phyloP scores from a whole-genome alignment of 495 filamentous ascomycete genomes.

The Pseudoneurospora amorphoporcata region DNA sequence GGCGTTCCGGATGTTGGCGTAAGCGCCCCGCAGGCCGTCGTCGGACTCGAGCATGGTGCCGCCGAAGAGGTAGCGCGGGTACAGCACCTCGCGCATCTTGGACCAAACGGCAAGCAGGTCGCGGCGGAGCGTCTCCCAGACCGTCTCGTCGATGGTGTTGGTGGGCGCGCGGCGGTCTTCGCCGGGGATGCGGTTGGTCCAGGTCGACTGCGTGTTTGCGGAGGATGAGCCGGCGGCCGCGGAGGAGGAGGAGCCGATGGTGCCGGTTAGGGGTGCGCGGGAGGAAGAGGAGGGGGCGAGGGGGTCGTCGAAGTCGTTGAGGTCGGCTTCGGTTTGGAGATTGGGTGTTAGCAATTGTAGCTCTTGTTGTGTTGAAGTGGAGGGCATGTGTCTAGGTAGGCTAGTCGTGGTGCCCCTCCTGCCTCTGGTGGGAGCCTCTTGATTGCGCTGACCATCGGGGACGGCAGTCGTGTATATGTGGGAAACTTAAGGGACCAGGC shows the following conservation, averaged over 20 bases:
- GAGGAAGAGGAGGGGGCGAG: slow-evolving; percentile 43
- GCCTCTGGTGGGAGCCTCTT: background rate
- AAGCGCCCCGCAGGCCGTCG: slow-evolving; percentile 40
- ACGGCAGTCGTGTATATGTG: background rate
- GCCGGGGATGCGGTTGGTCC: slow-evolving; percentile 81
- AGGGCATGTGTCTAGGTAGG: background rate
- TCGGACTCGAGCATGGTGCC: slow-evolving; percentile 60
- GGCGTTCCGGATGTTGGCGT: slow-evolving; percentile 37
- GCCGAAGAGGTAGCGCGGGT: slow-evolving; percentile 86
- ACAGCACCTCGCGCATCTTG: slow-evolving; percentile 97
- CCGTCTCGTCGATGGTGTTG: slow-evolving; percentile 94
- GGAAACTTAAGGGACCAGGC: background rate
- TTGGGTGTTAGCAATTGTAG: background rate
- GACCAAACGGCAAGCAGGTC: slow-evolving; percentile 90
- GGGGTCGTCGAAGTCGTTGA: slow-evolving; percentile 92
- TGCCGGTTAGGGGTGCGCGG: slow-evolving; percentile 68
- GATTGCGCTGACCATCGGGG: background rate
- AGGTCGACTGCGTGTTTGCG: slow-evolving; percentile 45
- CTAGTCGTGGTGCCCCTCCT: background rate
- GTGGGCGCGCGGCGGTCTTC: slow-evolving; percentile 87
- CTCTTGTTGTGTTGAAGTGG: background rate
- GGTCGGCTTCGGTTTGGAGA: slow-evolving; percentile 40
- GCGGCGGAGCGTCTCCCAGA: slow-evolving; percentile 88
- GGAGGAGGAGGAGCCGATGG: slow-evolving; percentile 47
- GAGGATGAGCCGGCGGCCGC: slow-evolving; percentile 30